Base-by-base conservation (phyloP, 2,329 filamentous ascomycete genomes). In the Diaporthe ilicicola region DNA sequence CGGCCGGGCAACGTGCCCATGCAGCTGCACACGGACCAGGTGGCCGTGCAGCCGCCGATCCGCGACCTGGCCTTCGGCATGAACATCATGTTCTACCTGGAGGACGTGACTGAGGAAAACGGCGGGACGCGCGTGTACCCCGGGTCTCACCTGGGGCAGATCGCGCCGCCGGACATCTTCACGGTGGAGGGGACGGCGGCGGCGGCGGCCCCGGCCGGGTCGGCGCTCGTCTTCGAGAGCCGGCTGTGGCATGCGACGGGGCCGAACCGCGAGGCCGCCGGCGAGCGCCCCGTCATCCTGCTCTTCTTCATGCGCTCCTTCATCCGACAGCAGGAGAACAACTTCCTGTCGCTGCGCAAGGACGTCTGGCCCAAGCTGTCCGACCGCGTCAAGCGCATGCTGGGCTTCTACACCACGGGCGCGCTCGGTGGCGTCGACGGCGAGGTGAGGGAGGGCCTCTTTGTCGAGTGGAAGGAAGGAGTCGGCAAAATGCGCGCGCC, bases 41-140 rank as follows among this genome's bases (percentile, higher is more conserved):
- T 77, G 7, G 73, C 75, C 15, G 72, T 77, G 53, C 73, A 76
- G 71, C 77, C 76, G 5, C 75, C 75, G 3, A 73, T 75, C 19
- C 73, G 76, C 15, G 70, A 76, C 22, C n/a, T 77, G 3, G 73
- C 76, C 12, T 76, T 75, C 46, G 77, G 76, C 9, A 64, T 76
- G 44, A 76, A 78, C 55, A 73, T 76, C 55, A 73, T 76, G 65
- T 77, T 64, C 56, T 77, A 73, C 55, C 74, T 80, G 0, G 75
- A 75, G 1, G 81, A 83, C 53, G 77, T 75, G 10, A 80, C 77
- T 4, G 79, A 81, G 51, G 77, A 75, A 44, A 78, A 75, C 65
- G 77, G 76, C 34, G 76, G 62, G 32, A 79, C 77, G 5, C 72
- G 79, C 73, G 76, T 78, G 73, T 69, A 79, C 39, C 77, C 77